These are phyloP conservation scores for Mytilinidion resinicola DNA, from an alignment of 495 filamentous ascomycete genomes.

Conservation along the genomic window DNA sequence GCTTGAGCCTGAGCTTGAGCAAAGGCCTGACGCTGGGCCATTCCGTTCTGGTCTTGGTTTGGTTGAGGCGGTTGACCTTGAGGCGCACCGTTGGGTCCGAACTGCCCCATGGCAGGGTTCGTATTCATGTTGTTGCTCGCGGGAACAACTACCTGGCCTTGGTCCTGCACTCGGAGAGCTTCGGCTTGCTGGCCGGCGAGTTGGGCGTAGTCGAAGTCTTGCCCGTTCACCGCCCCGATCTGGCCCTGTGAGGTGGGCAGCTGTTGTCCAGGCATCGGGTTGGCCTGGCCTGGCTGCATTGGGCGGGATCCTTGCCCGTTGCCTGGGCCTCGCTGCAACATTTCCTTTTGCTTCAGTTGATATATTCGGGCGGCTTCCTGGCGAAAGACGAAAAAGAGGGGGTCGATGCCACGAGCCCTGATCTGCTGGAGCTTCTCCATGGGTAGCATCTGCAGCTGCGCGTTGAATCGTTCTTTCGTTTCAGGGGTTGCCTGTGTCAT, in stretches of 20 bases:
- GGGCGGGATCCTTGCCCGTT: neutral
- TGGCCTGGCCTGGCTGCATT: conserved; percentile 27
- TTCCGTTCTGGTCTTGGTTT: conserved; percentile 38
- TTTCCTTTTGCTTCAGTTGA: conserved; percentile 9
- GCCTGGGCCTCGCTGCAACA: conserved; percentile 5
- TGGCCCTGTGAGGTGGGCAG: conserved; percentile 27
- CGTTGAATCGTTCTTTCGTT: conserved; percentile 43
- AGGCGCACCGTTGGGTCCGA: conserved; percentile 34
- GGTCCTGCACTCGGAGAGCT: conserved; percentile 56
- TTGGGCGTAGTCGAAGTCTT: conserved; percentile 47
- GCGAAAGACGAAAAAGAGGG: conserved; percentile 47
- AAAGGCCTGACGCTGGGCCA: conserved; percentile 35
- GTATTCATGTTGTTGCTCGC: conserved; percentile 52
- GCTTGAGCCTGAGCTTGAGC: conserved; percentile 32
- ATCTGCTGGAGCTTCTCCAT: conserved; percentile 41
- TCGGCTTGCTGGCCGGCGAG: conserved; percentile 58
- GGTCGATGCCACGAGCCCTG: conserved; percentile 42
- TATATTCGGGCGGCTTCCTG: conserved; percentile 42
- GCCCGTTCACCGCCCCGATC: conserved; percentile 41
- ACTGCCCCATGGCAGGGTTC: conserved; percentile 41
- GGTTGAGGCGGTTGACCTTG: conserved; percentile 39
- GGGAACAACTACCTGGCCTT: conserved; percentile 60
- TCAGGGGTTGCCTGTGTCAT: conserved; percentile 38
- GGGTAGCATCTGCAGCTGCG: conserved; percentile 37
- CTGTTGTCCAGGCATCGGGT: conserved; percentile 40